Evolutionary conservation across 2,329 filamentous ascomycete genomes (phyloP), one percentile per base, ranked within the genome.

Genomic region (Hirsutella rhossiliensis): DNA sequence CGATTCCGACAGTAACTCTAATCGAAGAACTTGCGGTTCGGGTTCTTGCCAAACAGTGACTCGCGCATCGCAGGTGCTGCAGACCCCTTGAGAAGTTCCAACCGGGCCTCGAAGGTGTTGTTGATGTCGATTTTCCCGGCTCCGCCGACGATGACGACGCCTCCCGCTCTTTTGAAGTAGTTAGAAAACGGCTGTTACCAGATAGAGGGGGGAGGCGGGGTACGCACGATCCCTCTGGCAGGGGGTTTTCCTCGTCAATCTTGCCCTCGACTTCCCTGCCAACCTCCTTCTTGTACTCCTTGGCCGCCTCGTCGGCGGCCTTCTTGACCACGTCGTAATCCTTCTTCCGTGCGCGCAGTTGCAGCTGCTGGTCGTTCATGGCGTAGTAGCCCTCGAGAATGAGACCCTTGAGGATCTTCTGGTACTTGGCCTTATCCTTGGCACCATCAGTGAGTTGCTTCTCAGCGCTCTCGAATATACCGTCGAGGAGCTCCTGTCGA

Each of bases 71-170:
- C 80, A 13, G 92, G 92, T 46, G 96, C 77, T 42, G 87, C 85
- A 53, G 85, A 84, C 45, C 82, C 81, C 67, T 95, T 84, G 52
- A 97, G 78, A 48, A 97, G 73, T 58, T 76, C 78, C 65, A 98
- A 73, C 53, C 92, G 82, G 62, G 94, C 85, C 62, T 97, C 92
- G 54, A 97, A 85, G 44, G 92, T 97, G 73, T 98, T 97, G 77
- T 96, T 89, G 65, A 98, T 90, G 58, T 95, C 88, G 62, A 98
- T 97, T 75, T 90, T 96, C 62, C 92, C 92, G 52, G 74, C 75
- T 53, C 84, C 82, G 51, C 89, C 87, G 44, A 94, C 67, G 52
- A 98, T 80, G 46, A 77, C 63, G 46, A 94, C 74, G 56, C 92
- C 92, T 48, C 92, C 92, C 47, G 88, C 75, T 57, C 92, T 27